Percentiles rank a stretch among this genome's conserved stretches.
Conservation (phyloP, 768 basidiomycete species). For the Leccinum imitatum region DNA sequence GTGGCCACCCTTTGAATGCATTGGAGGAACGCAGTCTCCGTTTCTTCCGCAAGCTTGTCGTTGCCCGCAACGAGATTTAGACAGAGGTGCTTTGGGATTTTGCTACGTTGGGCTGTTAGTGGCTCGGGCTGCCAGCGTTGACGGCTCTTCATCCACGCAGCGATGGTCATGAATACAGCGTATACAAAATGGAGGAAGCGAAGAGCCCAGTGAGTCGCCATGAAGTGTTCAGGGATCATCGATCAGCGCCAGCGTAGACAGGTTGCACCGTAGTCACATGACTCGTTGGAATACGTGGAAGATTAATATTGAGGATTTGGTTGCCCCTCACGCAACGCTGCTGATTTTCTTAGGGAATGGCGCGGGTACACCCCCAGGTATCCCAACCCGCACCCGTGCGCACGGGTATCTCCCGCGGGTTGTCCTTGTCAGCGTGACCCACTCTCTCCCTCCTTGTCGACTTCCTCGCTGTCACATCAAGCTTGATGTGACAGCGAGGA, state of each 20-base stretch:
- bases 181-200: conserved; percentile 59
- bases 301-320: no score
- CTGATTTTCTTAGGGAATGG: no score
- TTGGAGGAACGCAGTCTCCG: conserved; percentile 47
- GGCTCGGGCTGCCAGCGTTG: conserved; percentile 43
- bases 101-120: conserved; percentile 50
- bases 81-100: conserved; percentile 66
- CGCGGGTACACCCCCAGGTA: no score
- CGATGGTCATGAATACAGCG: conserved; percentile 41
- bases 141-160: conserved; percentile 41
- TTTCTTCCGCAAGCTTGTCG: conserved; percentile 33
- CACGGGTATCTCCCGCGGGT: no score
- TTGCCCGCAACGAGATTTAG: conserved; percentile 56
- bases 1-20: conserved; percentile 50
- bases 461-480: no score
- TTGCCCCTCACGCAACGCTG: no score
- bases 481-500: no score
- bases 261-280: conserved; percentile 22
- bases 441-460: no score
- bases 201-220: conserved; percentile 49
- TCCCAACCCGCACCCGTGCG: no score
- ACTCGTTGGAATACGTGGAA: conserved; percentile 18
- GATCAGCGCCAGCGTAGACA: conserved; percentile 7
- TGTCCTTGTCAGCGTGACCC: no score
- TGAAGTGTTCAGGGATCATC: conserved; percentile 6